Base-by-base conservation (phyloP, 2,329 filamentous ascomycete species). In the Penicillium decumbens region DNA sequence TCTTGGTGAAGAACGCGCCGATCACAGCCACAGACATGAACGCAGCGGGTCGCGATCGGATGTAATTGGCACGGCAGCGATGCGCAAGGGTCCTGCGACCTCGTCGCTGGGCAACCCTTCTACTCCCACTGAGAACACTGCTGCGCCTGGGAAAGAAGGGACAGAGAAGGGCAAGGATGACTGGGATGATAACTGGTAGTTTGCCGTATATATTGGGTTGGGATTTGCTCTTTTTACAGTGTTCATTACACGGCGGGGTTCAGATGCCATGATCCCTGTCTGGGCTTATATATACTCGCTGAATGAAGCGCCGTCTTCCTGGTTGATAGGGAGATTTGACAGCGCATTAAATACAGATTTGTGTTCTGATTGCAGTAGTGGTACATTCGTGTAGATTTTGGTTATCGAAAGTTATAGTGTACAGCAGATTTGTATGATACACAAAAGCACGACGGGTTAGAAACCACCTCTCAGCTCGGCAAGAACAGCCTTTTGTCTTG, bases 1-100 rank as follows among this genome's bases (percentile, higher is more conserved):
- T 25, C 70, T 85, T 24, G 85, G 33, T 12, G 33, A 37, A 4
- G 33, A 37, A 18, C 33, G 33, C 18, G 8, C 2, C 12, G 33
- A 18, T 4, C 20, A 20, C 6, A 15, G 15, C 18, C 10, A 37
- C 33, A 12, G 45, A 15, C 56, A 65, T 52, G 49, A 61, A 29
- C 53, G 65, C 43, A 57, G 59, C 54, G 73, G 60, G 23, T 65
- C 59, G 28, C 60, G 71, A 53, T 73, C 75, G 41, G 79, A 77
- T 43, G 72, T 74, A 27, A 79, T 85, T 55, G 83, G 83, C 7
- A 86, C 83, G n/a, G 77, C 77, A 55, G 82, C 82, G 15, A 80
- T 85, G 76, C 83, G 80, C 66, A 80, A 77, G 60, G 65, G 63
- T 4, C 65, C 60, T 33, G 43, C 53, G 7, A 30, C 45, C 6